These are phyloP conservation scores for Saccharomycopsis hybrid DNA, from an alignment of 1,139 yeast genomes.

Conservation along the genomic window DNA sequence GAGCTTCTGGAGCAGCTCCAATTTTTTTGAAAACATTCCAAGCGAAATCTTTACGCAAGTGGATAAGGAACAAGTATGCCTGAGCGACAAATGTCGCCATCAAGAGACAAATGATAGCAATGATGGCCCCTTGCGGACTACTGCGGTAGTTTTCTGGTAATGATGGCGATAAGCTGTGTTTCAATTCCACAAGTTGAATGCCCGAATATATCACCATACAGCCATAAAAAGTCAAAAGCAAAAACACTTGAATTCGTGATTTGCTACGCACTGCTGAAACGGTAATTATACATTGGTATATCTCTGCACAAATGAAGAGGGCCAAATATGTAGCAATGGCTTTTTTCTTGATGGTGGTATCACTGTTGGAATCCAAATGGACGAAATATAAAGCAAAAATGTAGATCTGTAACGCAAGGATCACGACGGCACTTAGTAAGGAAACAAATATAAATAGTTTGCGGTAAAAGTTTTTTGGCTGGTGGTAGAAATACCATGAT, in stretches of 20 bases:
- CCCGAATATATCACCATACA: constrained; percentile 27
- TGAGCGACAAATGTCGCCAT: constrained; percentile 18
- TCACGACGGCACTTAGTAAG: constrained; percentile 11
- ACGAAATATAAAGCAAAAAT: constrained; percentile 15
- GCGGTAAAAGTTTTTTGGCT: constrained; percentile 13
- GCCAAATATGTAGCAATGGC: constrained; percentile 27
- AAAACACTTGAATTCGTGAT: constrained; percentile 23
- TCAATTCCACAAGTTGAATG: constrained; percentile 25
- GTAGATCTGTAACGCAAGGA: constrained; percentile 19
- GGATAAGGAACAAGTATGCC: constrained; percentile 14
- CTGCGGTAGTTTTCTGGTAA: constrained; percentile 2
- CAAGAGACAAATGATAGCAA: constrained; percentile 17
- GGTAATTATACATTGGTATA: constrained; percentile 25
- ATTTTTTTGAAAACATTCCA: constrained; percentile 18
- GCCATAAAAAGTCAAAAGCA: constrained; percentile 23
- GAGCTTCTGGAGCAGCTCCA: constrained; percentile 19
- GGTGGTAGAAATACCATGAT: constrained; percentile 11
- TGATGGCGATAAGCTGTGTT: constrained; percentile 6
- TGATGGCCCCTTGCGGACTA: constrained; percentile 14
- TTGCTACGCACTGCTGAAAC: constrained; percentile 22
- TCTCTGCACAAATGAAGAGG: constrained; percentile 26
- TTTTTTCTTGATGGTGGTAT: constrained; percentile 18
- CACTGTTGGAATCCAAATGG: constrained; percentile 5
- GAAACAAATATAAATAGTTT: constrained; percentile 14
- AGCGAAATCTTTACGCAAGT: constrained; percentile 17